Evolutionary conservation across 202 grass and related monocot genomes (phyloP).

Genomic region (Zizania palustris): DNA sequence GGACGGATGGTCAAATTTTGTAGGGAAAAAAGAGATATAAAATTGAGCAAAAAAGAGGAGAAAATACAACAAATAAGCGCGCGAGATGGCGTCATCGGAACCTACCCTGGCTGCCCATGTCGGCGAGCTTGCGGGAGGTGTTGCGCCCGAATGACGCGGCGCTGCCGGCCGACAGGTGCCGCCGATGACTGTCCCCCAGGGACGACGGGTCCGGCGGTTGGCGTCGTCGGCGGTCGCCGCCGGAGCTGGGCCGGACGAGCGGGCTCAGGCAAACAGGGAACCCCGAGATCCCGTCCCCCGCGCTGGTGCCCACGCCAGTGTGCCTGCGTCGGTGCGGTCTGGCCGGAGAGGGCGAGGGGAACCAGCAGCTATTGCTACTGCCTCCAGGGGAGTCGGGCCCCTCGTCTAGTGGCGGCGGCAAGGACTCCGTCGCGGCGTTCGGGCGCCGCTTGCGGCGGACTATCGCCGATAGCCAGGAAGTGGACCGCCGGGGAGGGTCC

Average conservation of each 20-base stretch:
- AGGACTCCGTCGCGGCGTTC: not conserved
- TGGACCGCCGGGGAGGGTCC: constrained; percentile 49
- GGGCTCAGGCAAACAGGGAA: constrained; percentile 59
- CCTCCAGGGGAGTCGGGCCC: constrained; percentile 42
- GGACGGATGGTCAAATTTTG: constrained; percentile 28
- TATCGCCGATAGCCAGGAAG: constrained; percentile 60
- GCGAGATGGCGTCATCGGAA: constrained; percentile 46
- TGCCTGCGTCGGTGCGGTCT: constrained; percentile 35
- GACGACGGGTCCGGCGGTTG: constrained; percentile 36
- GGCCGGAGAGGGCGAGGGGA: constrained; percentile 49
- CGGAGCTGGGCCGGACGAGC: constrained; percentile 50
- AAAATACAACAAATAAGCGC: not conserved
- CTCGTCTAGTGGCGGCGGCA: constrained; percentile 38
- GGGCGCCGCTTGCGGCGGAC: constrained; percentile 50
- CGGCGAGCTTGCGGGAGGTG: constrained; percentile 57
- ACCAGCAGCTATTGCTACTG: constrained; percentile 48
- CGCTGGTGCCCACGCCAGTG: constrained; percentile 26
- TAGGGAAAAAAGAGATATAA: not conserved
- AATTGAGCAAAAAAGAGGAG: not conserved
- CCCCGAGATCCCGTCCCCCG: constrained; percentile 62
- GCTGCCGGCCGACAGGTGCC: constrained; percentile 44
- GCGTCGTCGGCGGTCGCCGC: constrained; percentile 54
- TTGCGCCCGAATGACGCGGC: constrained; percentile 50
- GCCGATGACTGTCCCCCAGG: constrained; percentile 42
- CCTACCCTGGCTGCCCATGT: constrained; percentile 59